Percentiles rank a stretch among this genome's conserved stretches.
phyloP scores from a whole-genome alignment of 2,329 filamentous ascomycete species.

The Talaromyces piceae region DNA sequence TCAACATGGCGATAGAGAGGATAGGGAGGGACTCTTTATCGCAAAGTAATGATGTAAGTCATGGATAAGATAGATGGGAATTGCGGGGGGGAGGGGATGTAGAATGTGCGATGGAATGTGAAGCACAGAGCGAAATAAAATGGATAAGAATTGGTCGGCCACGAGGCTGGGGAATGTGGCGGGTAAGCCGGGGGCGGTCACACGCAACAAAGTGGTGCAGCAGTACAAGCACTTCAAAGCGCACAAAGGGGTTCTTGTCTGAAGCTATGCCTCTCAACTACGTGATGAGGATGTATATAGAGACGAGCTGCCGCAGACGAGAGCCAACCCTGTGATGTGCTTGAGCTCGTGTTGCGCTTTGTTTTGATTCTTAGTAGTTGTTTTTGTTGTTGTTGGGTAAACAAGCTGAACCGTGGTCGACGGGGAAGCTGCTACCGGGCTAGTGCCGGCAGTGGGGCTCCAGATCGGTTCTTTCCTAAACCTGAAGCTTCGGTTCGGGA shows the following conservation, averaged over 20 bases:
- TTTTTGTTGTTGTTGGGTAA: conserved; percentile 10
- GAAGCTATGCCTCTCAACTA: neutral
- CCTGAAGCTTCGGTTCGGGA: neutral
- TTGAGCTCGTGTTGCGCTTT: neutral
- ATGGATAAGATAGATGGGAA: conserved; percentile 5
- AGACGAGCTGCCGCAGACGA: neutral
- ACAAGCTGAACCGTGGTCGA: conserved; percentile 13
- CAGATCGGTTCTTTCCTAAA: neutral
- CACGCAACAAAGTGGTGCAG: neutral
- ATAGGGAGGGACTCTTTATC: conserved; percentile 7
- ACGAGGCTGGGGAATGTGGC: conserved; percentile 12
- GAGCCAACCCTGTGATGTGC: neutral
- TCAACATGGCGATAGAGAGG: conserved; percentile 28
- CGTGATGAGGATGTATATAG: neutral
- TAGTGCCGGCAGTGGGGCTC: neutral
- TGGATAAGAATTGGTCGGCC: conserved; percentile 6
- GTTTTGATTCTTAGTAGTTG: conserved; percentile 7
- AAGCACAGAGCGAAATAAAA: neutral
- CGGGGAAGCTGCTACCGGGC: neutral
- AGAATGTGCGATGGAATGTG: neutral
- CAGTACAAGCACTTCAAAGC: neutral
- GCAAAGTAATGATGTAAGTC: conserved; percentile 7
- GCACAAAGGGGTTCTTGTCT: neutral
- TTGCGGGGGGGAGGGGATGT: neutral
- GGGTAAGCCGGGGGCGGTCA: conserved; percentile 5